These are phyloP conservation scores for Phytophthora uliginosa DNA, from an alignment of 352 stramenopile species.

Conservation along the genomic window DNA sequence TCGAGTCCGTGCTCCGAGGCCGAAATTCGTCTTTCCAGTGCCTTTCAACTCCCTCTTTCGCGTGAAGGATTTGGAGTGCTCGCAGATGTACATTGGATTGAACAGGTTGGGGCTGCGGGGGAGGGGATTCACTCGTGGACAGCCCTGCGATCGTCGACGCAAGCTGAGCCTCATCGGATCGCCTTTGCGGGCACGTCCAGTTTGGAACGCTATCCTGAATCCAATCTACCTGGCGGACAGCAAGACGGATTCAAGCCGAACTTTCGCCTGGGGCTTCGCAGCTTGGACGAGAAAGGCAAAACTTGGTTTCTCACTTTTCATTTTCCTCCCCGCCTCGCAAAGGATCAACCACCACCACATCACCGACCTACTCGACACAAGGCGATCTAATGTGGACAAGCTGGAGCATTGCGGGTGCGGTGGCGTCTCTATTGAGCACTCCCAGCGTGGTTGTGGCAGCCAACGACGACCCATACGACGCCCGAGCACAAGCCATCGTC, in stretches of 20 bases:
- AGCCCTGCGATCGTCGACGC: slow-evolving; percentile 9
- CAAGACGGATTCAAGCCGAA: not conserved
- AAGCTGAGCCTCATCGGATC: slow-evolving; percentile 5
- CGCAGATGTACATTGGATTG: slow-evolving; percentile 28
- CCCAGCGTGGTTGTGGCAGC: not conserved
- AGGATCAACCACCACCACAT: slow-evolving; percentile 17
- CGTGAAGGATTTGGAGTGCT: slow-evolving; percentile 3
- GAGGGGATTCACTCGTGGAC: slow-evolving; percentile 24
- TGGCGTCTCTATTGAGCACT: slow-evolving; percentile 4
- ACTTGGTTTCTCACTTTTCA: slow-evolving; percentile 26
- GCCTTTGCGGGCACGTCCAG: slow-evolving; percentile 12
- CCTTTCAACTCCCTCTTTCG: too few species aligned
- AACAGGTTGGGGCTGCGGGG: slow-evolving; percentile 25
- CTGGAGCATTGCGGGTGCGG: slow-evolving; percentile 15
- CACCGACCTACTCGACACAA: not conserved
- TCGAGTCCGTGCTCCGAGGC: not conserved
- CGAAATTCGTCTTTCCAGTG: too few species aligned
- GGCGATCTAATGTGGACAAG: slow-evolving; percentile 23
- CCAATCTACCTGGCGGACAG: slow-evolving; percentile 1
- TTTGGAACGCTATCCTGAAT: not conserved
- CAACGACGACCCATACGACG: slow-evolving; percentile 22
- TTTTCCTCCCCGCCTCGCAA: slow-evolving; percentile 26
- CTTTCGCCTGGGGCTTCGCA: not conserved
- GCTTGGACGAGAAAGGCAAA: slow-evolving; percentile 15
- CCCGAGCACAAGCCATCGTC: slow-evolving; percentile 22